A percentile compares a stretch with the other conserved stretches of the same genome.
phyloP scores from a whole-genome alignment of 2,329 filamentous ascomycete species.

The Pseudogymnoascus sp. region DNA sequence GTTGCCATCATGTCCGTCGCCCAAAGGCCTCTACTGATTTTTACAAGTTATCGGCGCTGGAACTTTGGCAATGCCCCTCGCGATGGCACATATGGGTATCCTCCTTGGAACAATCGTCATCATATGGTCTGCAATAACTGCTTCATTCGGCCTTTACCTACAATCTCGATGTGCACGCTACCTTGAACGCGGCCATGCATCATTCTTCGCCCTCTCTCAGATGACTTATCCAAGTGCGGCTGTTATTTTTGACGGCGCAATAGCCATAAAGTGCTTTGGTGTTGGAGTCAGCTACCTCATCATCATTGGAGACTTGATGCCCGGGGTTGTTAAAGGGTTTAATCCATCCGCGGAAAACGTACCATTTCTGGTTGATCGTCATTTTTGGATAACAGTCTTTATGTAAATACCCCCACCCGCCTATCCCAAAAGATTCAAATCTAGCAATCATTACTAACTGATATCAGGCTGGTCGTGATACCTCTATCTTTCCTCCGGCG shows the following conservation, averaged over 20 bases:
- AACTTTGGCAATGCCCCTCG: slow-evolving; percentile 89
- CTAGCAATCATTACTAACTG: slow-evolving; percentile 13
- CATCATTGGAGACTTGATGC: slow-evolving; percentile 98
- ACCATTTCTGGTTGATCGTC: slow-evolving; percentile 74
- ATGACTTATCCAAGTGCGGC: slow-evolving; percentile 95
- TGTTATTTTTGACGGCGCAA: slow-evolving; percentile 89
- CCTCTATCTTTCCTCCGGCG: slow-evolving; percentile 85
- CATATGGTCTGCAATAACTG: slow-evolving; percentile 80
- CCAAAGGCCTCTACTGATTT: slow-evolving; percentile 18
- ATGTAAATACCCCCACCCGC: slow-evolving; percentile 49
- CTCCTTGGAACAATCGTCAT: slow-evolving; percentile 75
- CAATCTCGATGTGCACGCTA: slow-evolving; percentile 91
- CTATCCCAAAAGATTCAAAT: not conserved
- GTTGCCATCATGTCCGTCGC: slow-evolving; percentile 22
- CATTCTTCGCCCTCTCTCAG: slow-evolving; percentile 95
- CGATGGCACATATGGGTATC: slow-evolving; percentile 93
- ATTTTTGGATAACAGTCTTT: slow-evolving; percentile 97
- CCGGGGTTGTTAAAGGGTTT: slow-evolving; percentile 81
- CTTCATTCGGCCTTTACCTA: slow-evolving; percentile 89
- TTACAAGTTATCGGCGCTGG: slow-evolving; percentile 78
- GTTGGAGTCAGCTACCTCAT: slow-evolving; percentile 97
- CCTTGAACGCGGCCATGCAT: slow-evolving; percentile 76
- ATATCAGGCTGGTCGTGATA: slow-evolving; percentile 71
- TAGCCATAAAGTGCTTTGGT: slow-evolving; percentile 96
- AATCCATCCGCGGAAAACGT: slow-evolving; percentile 51